These are phyloP conservation scores for Seminavis robusta DNA, from an alignment of 108 stramenopile genomes.

Conservation along the genomic window DNA sequence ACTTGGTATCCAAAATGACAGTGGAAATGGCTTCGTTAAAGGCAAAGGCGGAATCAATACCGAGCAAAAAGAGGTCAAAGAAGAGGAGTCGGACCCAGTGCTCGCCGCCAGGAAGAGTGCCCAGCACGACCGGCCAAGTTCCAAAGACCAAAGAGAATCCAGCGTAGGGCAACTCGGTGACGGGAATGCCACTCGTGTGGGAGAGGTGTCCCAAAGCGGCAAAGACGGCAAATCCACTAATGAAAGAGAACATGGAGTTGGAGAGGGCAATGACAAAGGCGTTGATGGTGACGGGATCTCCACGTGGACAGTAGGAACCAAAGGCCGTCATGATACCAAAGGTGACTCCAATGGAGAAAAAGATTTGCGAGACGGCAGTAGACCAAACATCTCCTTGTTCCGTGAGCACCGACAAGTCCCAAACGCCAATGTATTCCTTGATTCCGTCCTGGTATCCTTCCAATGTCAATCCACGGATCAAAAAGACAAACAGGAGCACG, in stretches of 20 bases:
- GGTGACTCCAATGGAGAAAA: conserved; percentile 52
- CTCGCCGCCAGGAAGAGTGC: conserved; percentile 41
- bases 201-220: conserved; percentile 55
- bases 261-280: conserved; percentile 40
- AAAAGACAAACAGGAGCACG: conserved; percentile 48
- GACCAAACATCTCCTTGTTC: conserved; percentile 48
- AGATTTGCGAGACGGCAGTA: conserved; percentile 61
- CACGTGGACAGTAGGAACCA: conserved; percentile 41
- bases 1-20: background rate
- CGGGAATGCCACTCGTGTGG: conserved; percentile 10
- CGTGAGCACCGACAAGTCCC: conserved; percentile 40
- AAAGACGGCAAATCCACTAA: conserved; percentile 71
- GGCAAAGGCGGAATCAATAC: conserved; percentile 66
- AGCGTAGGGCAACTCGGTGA: conserved; percentile 15
- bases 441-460: conserved; percentile 40
- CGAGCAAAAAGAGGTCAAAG: conserved; percentile 52
- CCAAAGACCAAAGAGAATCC: conserved; percentile 56
- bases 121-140: conserved; percentile 55
- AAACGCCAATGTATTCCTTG: conserved; percentile 50
- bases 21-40: conserved; percentile 3
- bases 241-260: conserved; percentile 52
- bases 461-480: conserved; percentile 37
- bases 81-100: conserved; percentile 58
- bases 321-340: conserved; percentile 70
- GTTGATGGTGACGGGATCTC: conserved; percentile 48